These are phyloP conservation scores for Dictyostelium gargantuum DNA, from an alignment of 208 protist species.

Conservation along the genomic window DNA sequence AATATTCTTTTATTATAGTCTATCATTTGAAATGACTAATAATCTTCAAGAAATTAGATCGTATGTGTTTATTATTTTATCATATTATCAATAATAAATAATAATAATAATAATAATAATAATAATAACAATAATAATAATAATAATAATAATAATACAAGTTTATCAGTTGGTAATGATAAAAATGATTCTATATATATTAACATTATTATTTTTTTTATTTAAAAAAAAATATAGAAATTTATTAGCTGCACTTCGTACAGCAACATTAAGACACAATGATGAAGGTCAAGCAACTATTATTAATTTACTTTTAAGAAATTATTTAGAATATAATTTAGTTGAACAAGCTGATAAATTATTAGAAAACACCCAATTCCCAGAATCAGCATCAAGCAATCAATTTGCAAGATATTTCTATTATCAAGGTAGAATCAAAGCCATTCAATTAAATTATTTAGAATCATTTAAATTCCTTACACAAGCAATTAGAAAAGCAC, in stretches of 20 bases:
- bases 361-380: slow-evolving; percentile 80
- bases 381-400: slow-evolving; percentile 72
- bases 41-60: slow-evolving; percentile 75
- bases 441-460: slow-evolving; percentile 96
- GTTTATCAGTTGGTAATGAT: too few relatives aligned
- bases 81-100: not conserved
- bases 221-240: slow-evolving; percentile 68
- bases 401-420: slow-evolving; percentile 90
- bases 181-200: too few relatives aligned
- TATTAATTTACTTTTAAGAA: slow-evolving; percentile 88
- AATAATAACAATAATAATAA: not conserved
- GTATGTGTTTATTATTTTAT: slow-evolving; percentile 44
- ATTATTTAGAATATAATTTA: slow-evolving; percentile 86
- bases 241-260: slow-evolving; percentile 83
- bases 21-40: slow-evolving; percentile 70
- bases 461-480: slow-evolving; percentile 93
- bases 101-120: not conserved
- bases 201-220: not conserved
- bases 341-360: slow-evolving; percentile 89
- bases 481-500: slow-evolving; percentile 96
- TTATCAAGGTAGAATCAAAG: slow-evolving; percentile 89
- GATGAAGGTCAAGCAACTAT: slow-evolving; percentile 81
- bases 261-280: slow-evolving; percentile 82
- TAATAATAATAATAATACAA: too few relatives aligned
- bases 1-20: slow-evolving; percentile 82